A percentile compares a stretch with the other conserved stretches of the same genome.
phyloP scores from a whole-genome alignment of 1,284 basidiomycete species.

The Cystobasidiaceae sp. region DNA sequence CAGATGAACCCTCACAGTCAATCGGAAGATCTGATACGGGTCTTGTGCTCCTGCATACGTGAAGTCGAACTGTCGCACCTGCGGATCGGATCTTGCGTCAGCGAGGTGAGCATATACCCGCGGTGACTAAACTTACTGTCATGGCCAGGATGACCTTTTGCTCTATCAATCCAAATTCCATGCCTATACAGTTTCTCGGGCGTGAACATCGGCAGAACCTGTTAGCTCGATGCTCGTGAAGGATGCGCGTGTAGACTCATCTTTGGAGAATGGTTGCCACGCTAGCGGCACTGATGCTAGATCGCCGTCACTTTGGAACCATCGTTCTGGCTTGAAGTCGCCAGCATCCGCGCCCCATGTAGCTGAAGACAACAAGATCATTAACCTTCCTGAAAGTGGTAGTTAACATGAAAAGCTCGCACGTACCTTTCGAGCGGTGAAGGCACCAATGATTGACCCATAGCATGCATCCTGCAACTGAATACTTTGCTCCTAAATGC shows the following conservation, averaged over 20 bases:
- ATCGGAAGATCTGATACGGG: slow-evolving; percentile 27
- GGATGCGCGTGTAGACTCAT: background rate
- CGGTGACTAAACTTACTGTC: background rate
- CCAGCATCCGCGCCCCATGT: slow-evolving; percentile 18
- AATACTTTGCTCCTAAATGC: slow-evolving; percentile 17
- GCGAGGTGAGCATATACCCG: background rate
- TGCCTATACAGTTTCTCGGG: slow-evolving; percentile 27
- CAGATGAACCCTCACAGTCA: slow-evolving; percentile 11
- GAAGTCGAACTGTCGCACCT: slow-evolving; percentile 27
- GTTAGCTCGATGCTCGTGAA: background rate
- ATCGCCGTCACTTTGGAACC: slow-evolving; percentile 10
- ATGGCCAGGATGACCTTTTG: slow-evolving; percentile 30
- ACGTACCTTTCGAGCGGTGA: slow-evolving; percentile 27
- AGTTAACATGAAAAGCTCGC: background rate
- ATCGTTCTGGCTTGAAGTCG: slow-evolving; percentile 23
- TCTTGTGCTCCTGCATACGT: slow-evolving; percentile 1
- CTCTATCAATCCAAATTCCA: slow-evolving; percentile 31
- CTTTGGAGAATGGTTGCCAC: slow-evolving; percentile 32
- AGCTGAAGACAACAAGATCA: background rate
- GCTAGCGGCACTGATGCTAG: slow-evolving; percentile 2
- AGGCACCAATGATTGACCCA: slow-evolving; percentile 31
- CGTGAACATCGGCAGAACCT: background rate
- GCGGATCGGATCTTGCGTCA: background rate
- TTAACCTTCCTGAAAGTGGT: background rate
- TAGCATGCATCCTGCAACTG: slow-evolving; percentile 29